Evolutionary conservation across 2,329 filamentous ascomycete species (phyloP), one percentile per base, ranked within the genome.

Genomic region (Didymosphaeria variabile): DNA sequence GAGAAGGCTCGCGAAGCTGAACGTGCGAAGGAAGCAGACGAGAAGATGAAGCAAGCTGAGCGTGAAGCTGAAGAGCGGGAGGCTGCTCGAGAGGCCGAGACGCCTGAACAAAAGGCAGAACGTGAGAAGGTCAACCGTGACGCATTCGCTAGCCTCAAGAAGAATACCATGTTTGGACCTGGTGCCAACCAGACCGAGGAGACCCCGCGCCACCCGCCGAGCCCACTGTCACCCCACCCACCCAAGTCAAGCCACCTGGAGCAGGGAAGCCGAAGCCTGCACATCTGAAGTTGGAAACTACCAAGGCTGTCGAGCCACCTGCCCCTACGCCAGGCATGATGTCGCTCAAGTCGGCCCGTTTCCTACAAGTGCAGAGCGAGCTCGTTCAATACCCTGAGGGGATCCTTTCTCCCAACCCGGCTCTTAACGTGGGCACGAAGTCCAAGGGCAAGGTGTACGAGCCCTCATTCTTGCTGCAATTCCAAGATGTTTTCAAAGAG

Each of bases 321-420:
- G 94, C 97, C 80, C 94, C 94, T 17, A 98, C 93, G 66, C 93
- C 95, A 61, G 94, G 94, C 63, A 90, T 99, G 77, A 94, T 97
- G 79, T 91, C 94, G 9, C 86, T 99, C 64, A 94, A 95, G 82
- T 94, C 93, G 19, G 92, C 95, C 58, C 91, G 94, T 54, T 94
- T 97, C 83, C 84, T 99, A 59, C 88, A 90, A 53, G 88, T 94
- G 64, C 88, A 94, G 66, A 90, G 88, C 73, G 88, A 91, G 71
- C 69, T 79, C 17, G 85, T 93, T 63, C 86, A 90, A 44, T 99
- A 99, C 77, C 94, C 95, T 17, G 82, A 87, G 4, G 91, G 92
- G 57, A 91, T 98, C 77, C 87, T 86, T 63, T 97, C 94, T 29
- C 95, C 95, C 8, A 98, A 97, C 80, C 93, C 94, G 12, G 92